These are phyloP conservation scores for Leccinum olivaceopallidum DNA, from an alignment of 768 basidiomycete species.

Conservation along the genomic window DNA sequence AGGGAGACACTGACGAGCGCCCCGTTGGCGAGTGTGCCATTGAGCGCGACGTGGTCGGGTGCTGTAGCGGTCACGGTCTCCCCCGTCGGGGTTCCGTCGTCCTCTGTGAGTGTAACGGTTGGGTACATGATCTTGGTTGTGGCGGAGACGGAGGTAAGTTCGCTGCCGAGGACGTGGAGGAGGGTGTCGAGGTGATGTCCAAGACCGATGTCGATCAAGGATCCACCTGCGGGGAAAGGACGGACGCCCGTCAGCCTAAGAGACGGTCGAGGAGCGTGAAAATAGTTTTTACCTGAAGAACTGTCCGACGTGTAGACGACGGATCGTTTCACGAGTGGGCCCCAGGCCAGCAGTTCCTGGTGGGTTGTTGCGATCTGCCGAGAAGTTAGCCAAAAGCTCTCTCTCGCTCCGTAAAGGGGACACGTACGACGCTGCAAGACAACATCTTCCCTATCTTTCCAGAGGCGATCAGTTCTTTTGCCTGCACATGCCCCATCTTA, in stretches of 20 bases:
- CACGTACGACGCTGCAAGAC: slow-evolving; percentile 12
- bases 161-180: slow-evolving; percentile 8
- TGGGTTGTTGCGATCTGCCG: slow-evolving; percentile 2
- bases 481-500: not conserved
- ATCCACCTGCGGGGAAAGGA: not conserved
- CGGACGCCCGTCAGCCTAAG: not conserved
- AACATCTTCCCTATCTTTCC: slow-evolving; percentile 12
- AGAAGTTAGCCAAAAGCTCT: not conserved
- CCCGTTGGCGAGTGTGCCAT: slow-evolving; percentile 8
- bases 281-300: not conserved
- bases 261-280: not conserved
- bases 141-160: slow-evolving; percentile 2
- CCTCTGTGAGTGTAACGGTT: slow-evolving; percentile 1
- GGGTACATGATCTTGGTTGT: slow-evolving; percentile 9
- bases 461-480: slow-evolving; percentile 8
- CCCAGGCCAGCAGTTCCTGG: slow-evolving; percentile 1
- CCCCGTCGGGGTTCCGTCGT: slow-evolving; percentile 7
- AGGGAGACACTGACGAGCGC: slow-evolving; percentile 6
- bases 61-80: slow-evolving; percentile 5
- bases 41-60: slow-evolving; percentile 8
- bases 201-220: slow-evolving; percentile 2
- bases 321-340: slow-evolving; percentile 5
- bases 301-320: not conserved
- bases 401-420: not conserved
- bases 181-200: slow-evolving; percentile 9